A percentile compares a stretch with the other conserved stretches of the same genome.
Conservation (phyloP, 805 yeast genomes). For the Hermanozyma aechmeae region DNA sequence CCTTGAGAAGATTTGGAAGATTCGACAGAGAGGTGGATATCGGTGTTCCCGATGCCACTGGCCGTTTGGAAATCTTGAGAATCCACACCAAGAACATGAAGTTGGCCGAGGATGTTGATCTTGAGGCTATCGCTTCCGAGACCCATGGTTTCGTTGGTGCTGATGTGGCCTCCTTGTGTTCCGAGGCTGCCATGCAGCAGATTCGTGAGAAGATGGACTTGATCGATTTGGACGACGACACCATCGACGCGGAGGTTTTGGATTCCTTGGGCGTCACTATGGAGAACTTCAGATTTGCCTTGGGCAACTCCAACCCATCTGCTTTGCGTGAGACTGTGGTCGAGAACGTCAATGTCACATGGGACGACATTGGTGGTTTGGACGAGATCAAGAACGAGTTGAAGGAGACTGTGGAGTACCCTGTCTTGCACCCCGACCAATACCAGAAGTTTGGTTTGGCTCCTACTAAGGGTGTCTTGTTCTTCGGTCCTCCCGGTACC, state of each 20-base stretch:
- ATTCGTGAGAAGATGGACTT: constrained; percentile 99
- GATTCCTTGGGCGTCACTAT: constrained; percentile 96
- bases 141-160: constrained; percentile 99
- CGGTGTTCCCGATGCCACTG: constrained; percentile 96
- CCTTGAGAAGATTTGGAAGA: constrained; percentile 77
- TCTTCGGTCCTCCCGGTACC: constrained; percentile 99
- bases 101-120: constrained; percentile 87
- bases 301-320: constrained; percentile 97
- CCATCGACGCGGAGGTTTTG: constrained; percentile 93
- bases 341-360: constrained; percentile 94
- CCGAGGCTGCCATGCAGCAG: constrained; percentile 99
- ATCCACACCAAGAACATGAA: constrained; percentile 99
- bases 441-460: constrained; percentile 96
- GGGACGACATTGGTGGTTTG: constrained; percentile 99
- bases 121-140: constrained; percentile 92
- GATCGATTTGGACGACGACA: constrained; percentile 91
- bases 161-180: constrained; percentile 94
- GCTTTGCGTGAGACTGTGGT: constrained; percentile 99
- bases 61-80: constrained; percentile 92
- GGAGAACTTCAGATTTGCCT: constrained; percentile 97
- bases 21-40: constrained; percentile 82
- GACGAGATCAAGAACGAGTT: constrained; percentile 94
- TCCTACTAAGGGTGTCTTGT: constrained; percentile 96
- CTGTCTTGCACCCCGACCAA: constrained; percentile 97
- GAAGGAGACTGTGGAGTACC: constrained; percentile 98